A percentile compares a stretch with the other conserved stretches of the same genome.
phyloP scores from a whole-genome alignment of 2,329 filamentous ascomycete species.

The Xylaria polymorpha region DNA sequence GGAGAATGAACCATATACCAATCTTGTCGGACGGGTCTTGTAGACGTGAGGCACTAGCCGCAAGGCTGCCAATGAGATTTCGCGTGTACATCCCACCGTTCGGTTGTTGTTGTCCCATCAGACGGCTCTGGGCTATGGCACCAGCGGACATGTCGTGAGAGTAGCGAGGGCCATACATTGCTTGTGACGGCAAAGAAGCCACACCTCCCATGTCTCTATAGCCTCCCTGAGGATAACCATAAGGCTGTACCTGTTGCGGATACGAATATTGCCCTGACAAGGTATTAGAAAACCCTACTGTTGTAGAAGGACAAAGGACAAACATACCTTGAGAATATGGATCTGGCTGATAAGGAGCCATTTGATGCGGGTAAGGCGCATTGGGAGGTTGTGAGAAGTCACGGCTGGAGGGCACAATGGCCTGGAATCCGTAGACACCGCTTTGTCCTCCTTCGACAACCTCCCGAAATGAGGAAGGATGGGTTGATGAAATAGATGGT shows the following conservation, averaged over 20 bases:
- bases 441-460: conserved; percentile 47
- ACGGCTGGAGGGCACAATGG: conserved; percentile 48
- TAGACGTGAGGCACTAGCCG: conserved; percentile 87
- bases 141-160: conserved; percentile 53
- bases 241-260: conserved; percentile 46
- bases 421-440: conserved; percentile 46
- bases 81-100: conserved; percentile 90
- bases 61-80: conserved; percentile 92
- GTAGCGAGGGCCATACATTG: conserved; percentile 50
- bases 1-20: conserved; percentile 96
- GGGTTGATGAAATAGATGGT: conserved; percentile 84
- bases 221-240: conserved; percentile 46
- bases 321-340: conserved; percentile 47
- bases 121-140: conserved; percentile 50
- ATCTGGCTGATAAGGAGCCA: conserved; percentile 46
- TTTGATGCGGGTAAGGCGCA: conserved; percentile 44
- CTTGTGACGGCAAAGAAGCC: conserved; percentile 45
- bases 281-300: conserved; percentile 28
- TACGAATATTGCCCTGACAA: conserved; percentile 45
- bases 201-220: conserved; percentile 48
- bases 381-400: conserved; percentile 46
- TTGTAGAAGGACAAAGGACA: not conserved
- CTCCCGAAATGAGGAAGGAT: conserved; percentile 75
- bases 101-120: conserved; percentile 55
- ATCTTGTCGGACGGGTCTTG: conserved; percentile 82